phyloP scores from a whole-genome alignment of 768 basidiomycete species.

The Boletus insuetus region DNA sequence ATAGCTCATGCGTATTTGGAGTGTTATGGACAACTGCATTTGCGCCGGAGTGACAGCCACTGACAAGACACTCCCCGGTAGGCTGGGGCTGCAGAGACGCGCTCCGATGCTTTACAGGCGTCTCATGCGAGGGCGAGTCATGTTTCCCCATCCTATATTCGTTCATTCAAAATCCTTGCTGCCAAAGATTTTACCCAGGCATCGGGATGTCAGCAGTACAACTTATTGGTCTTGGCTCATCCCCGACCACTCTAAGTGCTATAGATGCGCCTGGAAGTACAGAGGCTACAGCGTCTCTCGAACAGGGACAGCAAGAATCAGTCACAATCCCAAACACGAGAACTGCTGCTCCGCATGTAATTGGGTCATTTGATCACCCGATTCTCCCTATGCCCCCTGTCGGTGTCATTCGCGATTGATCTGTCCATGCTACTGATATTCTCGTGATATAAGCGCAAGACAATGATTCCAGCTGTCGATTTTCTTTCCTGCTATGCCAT shows the following conservation, averaged over 20 bases:
- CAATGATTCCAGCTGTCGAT: slow-evolving; percentile 90
- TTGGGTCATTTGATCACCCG: slow-evolving; percentile 78
- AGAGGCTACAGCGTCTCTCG: background rate
- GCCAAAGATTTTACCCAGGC: slow-evolving; percentile 50
- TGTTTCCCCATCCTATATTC: background rate
- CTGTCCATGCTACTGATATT: background rate
- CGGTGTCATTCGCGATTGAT: slow-evolving; percentile 27
- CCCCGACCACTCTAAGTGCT: slow-evolving; percentile 12
- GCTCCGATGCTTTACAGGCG: slow-evolving; percentile 89
- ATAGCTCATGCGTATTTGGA: slow-evolving; percentile 76
- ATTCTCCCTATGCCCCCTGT: slow-evolving; percentile 82
- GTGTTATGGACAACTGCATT: slow-evolving; percentile 92
- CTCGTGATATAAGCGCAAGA: slow-evolving; percentile 54
- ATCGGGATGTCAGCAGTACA: slow-evolving; percentile 37
- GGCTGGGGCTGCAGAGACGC: slow-evolving; percentile 71
- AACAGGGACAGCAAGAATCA: slow-evolving; percentile 5
- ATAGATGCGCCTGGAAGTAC: slow-evolving; percentile 25
- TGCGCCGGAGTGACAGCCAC: slow-evolving; percentile 77
- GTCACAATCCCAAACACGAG: background rate
- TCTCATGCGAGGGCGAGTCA: slow-evolving; percentile 78
- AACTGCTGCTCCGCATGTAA: slow-evolving; percentile 43
- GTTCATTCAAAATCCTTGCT: slow-evolving; percentile 21
- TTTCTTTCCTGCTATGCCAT: slow-evolving; percentile 93
- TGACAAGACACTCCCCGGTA: slow-evolving; percentile 83
- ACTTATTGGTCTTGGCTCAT: slow-evolving; percentile 33